Conservation (phyloP, 1,139 yeast species). For the Suhomyces bribrorum region DNA sequence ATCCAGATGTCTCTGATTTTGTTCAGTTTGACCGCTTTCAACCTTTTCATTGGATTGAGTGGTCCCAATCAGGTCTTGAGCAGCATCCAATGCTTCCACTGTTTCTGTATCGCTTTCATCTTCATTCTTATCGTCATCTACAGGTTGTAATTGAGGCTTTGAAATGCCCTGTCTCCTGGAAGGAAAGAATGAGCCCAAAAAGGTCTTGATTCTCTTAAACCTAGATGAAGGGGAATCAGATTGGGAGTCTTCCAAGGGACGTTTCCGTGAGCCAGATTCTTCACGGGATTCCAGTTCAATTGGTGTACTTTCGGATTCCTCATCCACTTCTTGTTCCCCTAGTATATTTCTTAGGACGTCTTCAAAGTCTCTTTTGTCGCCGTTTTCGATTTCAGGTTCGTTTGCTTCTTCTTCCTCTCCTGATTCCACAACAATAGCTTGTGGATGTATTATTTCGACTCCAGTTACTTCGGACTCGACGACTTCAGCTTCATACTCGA, state of each 20-base stretch:
- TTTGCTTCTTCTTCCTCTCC: background rate
- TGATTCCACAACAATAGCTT: conserved; percentile 3
- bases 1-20: background rate
- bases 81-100: no score
- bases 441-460: conserved; percentile 3
- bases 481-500: background rate
- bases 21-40: conserved; percentile 11
- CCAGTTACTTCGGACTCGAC: background rate
- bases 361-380: background rate
- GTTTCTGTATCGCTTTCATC: background rate
- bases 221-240: background rate
- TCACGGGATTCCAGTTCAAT: background rate
- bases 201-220: conserved; percentile 6
- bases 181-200: conserved; percentile 4
- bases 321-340: background rate
- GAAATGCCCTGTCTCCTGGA: background rate
- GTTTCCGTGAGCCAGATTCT: background rate
- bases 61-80: no score
- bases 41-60: background rate
- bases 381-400: background rate
- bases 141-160: background rate
- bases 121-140: background rate
- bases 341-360: background rate
- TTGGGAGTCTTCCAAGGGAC: background rate
- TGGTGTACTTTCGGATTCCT: background rate